Conservation (phyloP, 2,329 filamentous ascomycete genomes). For the Botrytis paeoniae region DNA sequence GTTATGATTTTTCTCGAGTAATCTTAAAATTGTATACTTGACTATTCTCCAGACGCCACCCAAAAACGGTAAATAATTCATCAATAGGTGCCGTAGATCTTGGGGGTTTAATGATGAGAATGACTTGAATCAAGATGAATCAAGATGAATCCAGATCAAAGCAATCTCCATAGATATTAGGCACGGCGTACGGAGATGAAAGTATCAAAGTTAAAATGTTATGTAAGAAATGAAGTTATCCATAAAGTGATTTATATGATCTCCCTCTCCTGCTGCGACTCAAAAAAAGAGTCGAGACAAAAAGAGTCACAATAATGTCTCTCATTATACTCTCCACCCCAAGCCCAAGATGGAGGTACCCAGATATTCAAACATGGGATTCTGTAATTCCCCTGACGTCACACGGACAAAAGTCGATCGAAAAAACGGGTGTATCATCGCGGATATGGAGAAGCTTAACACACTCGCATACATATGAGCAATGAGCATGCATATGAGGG, state of each 20-base stretch:
- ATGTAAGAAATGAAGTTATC: background rate
- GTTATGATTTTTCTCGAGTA: background rate
- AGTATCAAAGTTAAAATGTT: background rate
- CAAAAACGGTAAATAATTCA: background rate
- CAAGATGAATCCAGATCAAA: background rate
- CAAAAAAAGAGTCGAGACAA: background rate
- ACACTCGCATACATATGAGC: background rate
- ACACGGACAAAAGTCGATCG: background rate
- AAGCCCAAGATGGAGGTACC: background rate
- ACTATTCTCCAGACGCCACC: background rate
- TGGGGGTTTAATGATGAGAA: background rate
- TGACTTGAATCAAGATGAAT: background rate
- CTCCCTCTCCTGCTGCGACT: too few relatives aligned
- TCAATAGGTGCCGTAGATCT: background rate
- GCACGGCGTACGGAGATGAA: background rate
- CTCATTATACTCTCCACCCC: background rate
- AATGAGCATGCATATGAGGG: background rate
- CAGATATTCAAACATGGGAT: background rate
- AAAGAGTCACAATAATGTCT: background rate
- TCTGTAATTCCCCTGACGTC: background rate
- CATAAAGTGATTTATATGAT: background rate
- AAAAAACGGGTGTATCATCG: slow-evolving; percentile 4
- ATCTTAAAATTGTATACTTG: background rate
- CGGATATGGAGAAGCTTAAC: background rate
- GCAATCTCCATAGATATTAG: background rate